Evolutionary conservation across 2,329 filamentous ascomycete species (phyloP).

Genomic region (Periconia digitata): DNA sequence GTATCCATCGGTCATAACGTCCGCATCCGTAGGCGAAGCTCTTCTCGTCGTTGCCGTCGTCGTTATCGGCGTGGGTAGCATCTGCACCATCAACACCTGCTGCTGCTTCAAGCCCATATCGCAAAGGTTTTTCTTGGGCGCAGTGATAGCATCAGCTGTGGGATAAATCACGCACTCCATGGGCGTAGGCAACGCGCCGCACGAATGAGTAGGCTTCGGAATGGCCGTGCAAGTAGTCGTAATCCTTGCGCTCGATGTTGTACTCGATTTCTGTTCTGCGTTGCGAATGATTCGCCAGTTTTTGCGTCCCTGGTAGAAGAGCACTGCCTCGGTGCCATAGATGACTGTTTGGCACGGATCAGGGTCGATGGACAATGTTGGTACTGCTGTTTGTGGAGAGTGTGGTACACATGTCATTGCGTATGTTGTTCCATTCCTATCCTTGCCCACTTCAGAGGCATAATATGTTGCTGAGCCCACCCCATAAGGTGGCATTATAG

Average conservation of each 20-base stretch:
- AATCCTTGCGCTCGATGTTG: not conserved
- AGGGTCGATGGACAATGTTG: not conserved
- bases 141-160: not conserved
- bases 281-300: not conserved
- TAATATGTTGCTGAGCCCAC: slow-evolving; percentile 1
- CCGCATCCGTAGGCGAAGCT: too few species aligned
- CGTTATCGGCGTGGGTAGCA: not conserved
- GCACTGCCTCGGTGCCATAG: not conserved
- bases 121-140: not conserved
- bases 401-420: slow-evolving; percentile 1
- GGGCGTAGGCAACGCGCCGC: not conserved
- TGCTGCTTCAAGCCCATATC: not conserved
- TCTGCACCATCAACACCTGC: not conserved
- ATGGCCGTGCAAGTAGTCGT: not conserved
- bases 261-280: too few species aligned
- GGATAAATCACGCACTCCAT: not conserved
- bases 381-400: not conserved
- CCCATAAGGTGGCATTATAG: slow-evolving; percentile 2
- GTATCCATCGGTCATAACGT: too few species aligned
- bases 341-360: not conserved
- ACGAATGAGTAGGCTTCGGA: not conserved
- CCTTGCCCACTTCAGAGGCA: not conserved
- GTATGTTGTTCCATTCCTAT: not conserved
- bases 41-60: not conserved
- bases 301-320: not conserved